These are phyloP conservation scores for Metarhizium humberi DNA, from an alignment of 2,329 filamentous ascomycete genomes.

Conservation along the genomic window DNA sequence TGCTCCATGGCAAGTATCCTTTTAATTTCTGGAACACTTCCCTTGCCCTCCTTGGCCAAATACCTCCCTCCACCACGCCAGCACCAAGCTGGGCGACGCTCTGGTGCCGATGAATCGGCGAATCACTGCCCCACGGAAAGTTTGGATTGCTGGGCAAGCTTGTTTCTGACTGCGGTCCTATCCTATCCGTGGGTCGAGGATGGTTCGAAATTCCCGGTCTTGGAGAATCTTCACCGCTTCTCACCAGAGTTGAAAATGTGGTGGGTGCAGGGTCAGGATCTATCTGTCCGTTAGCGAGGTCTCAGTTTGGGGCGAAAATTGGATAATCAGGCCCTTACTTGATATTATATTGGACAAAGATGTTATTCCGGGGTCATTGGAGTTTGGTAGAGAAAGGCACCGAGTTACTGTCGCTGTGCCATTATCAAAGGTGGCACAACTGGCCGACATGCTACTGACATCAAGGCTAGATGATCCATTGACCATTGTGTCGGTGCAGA, in stretches of 20 bases:
- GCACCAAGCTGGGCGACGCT: slow-evolving; percentile 17
- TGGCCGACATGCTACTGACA: neutral
- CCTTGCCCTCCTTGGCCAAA: slow-evolving; percentile 4
- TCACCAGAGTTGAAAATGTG: slow-evolving; percentile 8
- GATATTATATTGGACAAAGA: neutral
- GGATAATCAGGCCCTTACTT: neutral
- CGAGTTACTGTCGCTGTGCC: neutral
- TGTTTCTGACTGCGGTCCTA: slow-evolving; percentile 4
- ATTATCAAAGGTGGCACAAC: neutral
- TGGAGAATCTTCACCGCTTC: neutral
- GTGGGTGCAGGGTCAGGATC: slow-evolving; percentile 1
- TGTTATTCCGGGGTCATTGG: neutral
- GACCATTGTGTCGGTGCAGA: neutral
- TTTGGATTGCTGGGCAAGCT: slow-evolving; percentile 20
- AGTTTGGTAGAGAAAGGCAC: neutral
- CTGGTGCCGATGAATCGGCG: slow-evolving; percentile 25
- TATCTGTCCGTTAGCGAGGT: neutral
- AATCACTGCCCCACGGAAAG: slow-evolving; percentile 27
- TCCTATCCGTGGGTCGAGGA: slow-evolving; percentile 11
- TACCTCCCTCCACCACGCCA: slow-evolving; percentile 10
- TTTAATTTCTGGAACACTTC: neutral
- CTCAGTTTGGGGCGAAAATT: neutral
- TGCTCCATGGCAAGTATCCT: neutral
- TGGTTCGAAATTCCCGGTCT: neutral
- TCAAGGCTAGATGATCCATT: neutral